Conservation (phyloP, 2,329 filamentous ascomycete species). For the Massarina eburnea region DNA sequence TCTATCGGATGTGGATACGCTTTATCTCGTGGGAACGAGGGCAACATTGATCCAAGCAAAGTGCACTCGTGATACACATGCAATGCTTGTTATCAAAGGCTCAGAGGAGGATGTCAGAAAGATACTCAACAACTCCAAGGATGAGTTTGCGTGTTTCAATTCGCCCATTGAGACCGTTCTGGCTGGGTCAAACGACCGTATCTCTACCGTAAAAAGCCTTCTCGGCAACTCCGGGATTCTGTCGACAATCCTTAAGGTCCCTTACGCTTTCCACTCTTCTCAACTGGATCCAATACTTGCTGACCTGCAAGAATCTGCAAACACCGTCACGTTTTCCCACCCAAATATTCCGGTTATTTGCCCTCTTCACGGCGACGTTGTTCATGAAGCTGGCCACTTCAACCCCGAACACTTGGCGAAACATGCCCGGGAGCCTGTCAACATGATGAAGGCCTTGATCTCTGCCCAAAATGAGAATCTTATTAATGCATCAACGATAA, state of each 20-base stretch:
- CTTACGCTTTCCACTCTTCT: conserved; percentile 18
- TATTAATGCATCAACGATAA: conserved; percentile 17
- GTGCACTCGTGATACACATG: conserved; percentile 27
- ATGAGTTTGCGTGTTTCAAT: neutral
- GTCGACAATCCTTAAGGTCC: conserved; percentile 4
- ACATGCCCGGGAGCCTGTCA: conserved; percentile 43
- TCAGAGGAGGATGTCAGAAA: neutral
- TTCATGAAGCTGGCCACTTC: neutral
- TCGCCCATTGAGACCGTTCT: conserved; percentile 23
- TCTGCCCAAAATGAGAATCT: conserved; percentile 11
- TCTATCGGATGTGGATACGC: conserved; percentile 32
- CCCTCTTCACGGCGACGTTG: conserved; percentile 8
- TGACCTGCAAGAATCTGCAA: conserved; percentile 35
- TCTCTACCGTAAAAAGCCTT: neutral
- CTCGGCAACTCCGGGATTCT: neutral
- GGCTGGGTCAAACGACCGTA: conserved; percentile 15
- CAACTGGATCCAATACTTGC: conserved; percentile 47
- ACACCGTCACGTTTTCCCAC: conserved; percentile 18
- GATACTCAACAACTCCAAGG: neutral
- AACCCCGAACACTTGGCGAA: conserved; percentile 10
- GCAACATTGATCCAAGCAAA: conserved; percentile 31
- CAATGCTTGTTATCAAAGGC: conserved; percentile 33
- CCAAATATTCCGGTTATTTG: conserved; percentile 32
- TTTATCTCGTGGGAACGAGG: conserved; percentile 39
- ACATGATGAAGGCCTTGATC: conserved; percentile 50